Percentiles rank a stretch among this genome's conserved stretches.
These are phyloP conservation scores for Mycosarcoma mackinlayi DNA, from an alignment of 1,284 basidiomycete genomes.

Conservation along the genomic window DNA sequence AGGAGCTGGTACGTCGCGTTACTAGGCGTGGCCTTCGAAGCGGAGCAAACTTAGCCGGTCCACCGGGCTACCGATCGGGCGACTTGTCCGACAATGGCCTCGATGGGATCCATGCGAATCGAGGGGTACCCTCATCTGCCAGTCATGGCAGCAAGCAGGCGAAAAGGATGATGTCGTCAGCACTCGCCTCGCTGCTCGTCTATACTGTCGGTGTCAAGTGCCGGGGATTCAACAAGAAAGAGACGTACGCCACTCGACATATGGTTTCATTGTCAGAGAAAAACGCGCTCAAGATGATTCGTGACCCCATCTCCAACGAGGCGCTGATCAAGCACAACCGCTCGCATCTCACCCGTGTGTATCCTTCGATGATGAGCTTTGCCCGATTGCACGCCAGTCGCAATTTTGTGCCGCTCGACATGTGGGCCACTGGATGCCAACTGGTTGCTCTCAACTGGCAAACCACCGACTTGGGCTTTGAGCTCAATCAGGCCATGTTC, in stretches of 20 bases:
- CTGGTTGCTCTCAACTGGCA: slow-evolving; percentile 99
- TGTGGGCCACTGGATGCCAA: slow-evolving; percentile 90
- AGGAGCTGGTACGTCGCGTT: slow-evolving; percentile 49
- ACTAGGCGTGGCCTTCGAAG: slow-evolving; percentile 23
- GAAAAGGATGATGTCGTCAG: slow-evolving; percentile 75
- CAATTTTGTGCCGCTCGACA: slow-evolving; percentile 89
- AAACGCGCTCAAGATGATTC: slow-evolving; percentile 59
- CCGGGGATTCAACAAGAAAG: slow-evolving; percentile 89
- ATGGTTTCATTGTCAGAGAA: slow-evolving; percentile 92
- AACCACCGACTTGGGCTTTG: slow-evolving; percentile 76
- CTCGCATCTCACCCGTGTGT: slow-evolving; percentile 85
- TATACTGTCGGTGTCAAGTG: slow-evolving; percentile 97
- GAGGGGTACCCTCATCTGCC: background rate
- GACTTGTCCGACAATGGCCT: slow-evolving; percentile 6
- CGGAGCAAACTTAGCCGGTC: background rate
- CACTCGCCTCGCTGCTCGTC: slow-evolving; percentile 81
- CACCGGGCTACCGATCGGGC: slow-evolving; percentile 8
- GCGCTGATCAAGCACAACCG: slow-evolving; percentile 91
- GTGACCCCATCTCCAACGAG: slow-evolving; percentile 40
- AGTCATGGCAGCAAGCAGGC: slow-evolving; percentile 17
- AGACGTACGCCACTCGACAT: slow-evolving; percentile 85
- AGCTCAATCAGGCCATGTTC: slow-evolving; percentile 96
- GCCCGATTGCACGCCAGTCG: slow-evolving; percentile 67
- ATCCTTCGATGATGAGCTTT: slow-evolving; percentile 81
- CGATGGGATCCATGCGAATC: background rate